Percentiles rank a stretch among this genome's conserved stretches.
Evolutionary conservation across 2,329 filamentous ascomycete genomes (phyloP).

Genomic region (Harringtonia aguacate): DNA sequence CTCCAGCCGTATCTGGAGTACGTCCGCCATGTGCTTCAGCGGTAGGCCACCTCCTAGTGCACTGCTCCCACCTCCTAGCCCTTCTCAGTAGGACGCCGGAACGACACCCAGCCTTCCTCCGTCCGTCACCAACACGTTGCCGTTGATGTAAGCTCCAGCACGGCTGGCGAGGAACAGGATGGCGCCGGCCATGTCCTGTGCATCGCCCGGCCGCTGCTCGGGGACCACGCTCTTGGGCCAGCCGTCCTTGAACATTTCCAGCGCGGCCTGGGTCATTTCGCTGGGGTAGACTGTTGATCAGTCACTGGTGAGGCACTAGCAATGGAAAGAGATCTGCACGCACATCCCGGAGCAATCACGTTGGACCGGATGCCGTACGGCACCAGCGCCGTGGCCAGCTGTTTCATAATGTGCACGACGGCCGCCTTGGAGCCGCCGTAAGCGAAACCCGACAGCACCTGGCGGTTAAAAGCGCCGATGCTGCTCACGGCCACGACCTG

Average conservation of each 20-base stretch:
- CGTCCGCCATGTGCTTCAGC: too few species aligned
- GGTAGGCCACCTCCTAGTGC: too few species aligned
- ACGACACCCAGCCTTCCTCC: neutral
- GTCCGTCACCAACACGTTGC: neutral
- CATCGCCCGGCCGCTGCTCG: neutral
- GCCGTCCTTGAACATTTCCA: neutral
- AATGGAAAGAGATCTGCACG: too few species aligned
- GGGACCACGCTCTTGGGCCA: too few species aligned
- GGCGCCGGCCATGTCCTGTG: neutral
- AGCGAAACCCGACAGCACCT: neutral
- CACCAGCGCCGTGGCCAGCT: neutral
- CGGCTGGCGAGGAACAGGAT: neutral
- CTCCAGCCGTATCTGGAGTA: too few species aligned
- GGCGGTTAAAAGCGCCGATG: neutral
- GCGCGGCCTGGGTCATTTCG: neutral
- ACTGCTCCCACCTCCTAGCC: too few species aligned
- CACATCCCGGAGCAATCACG: neutral
- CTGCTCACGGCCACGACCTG: neutral
- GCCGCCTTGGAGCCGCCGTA: neutral
- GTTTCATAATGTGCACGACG: neutral
- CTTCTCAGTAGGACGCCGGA: neutral
- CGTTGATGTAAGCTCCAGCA: neutral
- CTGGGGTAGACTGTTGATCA: neutral
- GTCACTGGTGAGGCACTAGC: neutral
- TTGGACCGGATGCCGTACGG: neutral